phyloP scores from a whole-genome alignment of 139 green algal species.

The Spirogloea muscicola region DNA sequence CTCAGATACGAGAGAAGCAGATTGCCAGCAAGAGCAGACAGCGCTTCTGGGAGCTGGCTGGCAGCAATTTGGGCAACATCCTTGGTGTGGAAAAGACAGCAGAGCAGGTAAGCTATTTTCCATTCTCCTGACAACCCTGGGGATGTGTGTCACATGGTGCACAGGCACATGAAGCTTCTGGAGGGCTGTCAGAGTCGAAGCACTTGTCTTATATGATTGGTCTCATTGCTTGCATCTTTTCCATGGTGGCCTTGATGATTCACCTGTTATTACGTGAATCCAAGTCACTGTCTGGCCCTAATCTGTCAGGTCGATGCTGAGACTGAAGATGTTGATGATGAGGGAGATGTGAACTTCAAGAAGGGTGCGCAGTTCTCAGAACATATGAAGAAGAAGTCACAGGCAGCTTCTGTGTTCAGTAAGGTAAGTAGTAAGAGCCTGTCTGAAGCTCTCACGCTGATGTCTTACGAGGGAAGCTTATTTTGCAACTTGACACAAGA shows the following conservation, averaged over 20 bases:
- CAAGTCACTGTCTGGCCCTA: too few relatives aligned
- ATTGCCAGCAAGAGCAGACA: conserved; percentile 79
- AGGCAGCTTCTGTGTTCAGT: conserved; percentile 82
- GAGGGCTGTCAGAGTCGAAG: too few relatives aligned
- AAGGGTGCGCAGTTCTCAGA: conserved; percentile 60
- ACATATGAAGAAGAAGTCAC: conserved; percentile 77
- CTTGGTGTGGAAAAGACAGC: conserved; percentile 77
- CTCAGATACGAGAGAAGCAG: conserved; percentile 81
- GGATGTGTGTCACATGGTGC: too few relatives aligned
- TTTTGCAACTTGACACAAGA: too few relatives aligned
- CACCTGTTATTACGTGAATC: too few relatives aligned
- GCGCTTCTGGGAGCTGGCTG: conserved; percentile 94
- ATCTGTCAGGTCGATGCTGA: conserved; percentile 52
- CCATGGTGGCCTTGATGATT: too few relatives aligned
- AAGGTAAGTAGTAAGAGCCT: too few relatives aligned
- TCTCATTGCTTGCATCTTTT: too few relatives aligned
- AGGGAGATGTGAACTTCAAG: conserved; percentile 57
- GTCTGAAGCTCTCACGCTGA: too few relatives aligned
- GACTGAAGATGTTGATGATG: conserved; percentile 49
- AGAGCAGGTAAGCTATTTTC: conserved; percentile 24
- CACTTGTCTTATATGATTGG: too few relatives aligned
- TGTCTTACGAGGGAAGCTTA: conserved; percentile 79
- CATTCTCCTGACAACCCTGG: too few relatives aligned
- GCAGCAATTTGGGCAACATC: conserved; percentile 90
- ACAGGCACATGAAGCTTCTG: too few relatives aligned